Evolutionary conservation across 2,329 filamentous ascomycete species (phyloP), one percentile per base, ranked within the genome.

Genomic region (Aureobasidium mangrovei): DNA sequence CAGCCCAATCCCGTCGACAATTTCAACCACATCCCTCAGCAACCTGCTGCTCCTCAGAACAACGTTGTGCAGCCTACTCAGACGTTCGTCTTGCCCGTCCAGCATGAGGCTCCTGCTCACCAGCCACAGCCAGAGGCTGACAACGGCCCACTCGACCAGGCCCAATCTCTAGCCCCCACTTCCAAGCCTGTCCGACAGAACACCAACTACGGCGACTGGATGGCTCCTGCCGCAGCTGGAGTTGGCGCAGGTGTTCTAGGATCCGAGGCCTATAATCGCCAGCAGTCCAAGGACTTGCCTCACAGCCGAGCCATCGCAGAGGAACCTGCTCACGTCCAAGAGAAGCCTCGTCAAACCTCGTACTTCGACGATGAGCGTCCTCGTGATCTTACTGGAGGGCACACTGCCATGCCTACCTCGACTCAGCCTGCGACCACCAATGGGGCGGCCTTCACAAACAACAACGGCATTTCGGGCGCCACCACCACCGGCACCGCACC

Each of bases 151-250:
- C 51, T 53, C 18, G 54, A 39, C 39, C 54, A 48, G 27, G 40
- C 26, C 31, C 46, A 55, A 27, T 33, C 36, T 54, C 47, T 59
- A 55, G 58, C 55, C 36, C 75, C 76, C 36, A 70, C 69, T 18
- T 72, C 71, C 9, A 53, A 53, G 7, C 48, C 59, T 51, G 58
- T 56, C 32, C 59, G 63, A 42, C 68, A 67, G 46, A 67, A 70
- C 56, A 77, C 70, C 58, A 69, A 56, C 27, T 67, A 72, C 49
- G 74, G 74, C 12, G 70, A 76, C 31, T 82, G 78, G 78, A 75
- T 81, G 69, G 74, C 71, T 26, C 75, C 76, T 33, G 71, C 69
- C n/a, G 73, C 72, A 9, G 65, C 58, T 4, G 68, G 65, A 36
- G 42, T 40, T 7, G 65, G 60, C 24, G 74, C 69, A 7, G 72